phyloP scores from a whole-genome alignment of 495 filamentous ascomycete species.

The Aspergillus haitiensis region DNA sequence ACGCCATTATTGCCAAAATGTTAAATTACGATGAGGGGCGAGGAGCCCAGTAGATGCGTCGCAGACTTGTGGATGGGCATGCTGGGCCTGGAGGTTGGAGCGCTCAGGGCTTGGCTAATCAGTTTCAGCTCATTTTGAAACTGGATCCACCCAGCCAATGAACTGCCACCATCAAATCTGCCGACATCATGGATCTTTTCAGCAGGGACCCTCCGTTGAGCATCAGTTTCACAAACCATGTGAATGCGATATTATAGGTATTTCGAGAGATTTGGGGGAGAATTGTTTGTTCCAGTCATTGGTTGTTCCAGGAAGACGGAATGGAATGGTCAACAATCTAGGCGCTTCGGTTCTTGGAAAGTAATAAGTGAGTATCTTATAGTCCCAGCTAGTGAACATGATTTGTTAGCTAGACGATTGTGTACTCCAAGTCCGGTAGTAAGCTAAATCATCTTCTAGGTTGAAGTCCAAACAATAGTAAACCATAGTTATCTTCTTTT shows the following conservation, averaged over 20 bases:
- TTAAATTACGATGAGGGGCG: constrained; percentile 19
- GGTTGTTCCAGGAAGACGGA: background rate
- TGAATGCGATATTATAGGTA: background rate
- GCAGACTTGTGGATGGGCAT: background rate
- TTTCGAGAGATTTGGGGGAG: background rate
- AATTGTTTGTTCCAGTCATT: background rate
- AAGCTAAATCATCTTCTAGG: too few species aligned
- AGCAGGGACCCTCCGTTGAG: background rate
- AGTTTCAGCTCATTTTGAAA: constrained; percentile 31
- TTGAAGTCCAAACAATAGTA: too few species aligned
- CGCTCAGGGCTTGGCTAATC: constrained; percentile 7
- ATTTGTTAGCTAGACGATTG: background rate
- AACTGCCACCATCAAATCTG: constrained; percentile 10
- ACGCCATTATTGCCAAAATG: constrained; percentile 25
- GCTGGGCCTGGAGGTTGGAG: background rate
- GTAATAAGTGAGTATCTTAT: background rate
- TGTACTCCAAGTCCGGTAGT: too few species aligned
- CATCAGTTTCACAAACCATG: background rate
- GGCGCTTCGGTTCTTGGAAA: background rate
- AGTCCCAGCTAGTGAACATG: background rate
- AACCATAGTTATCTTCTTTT: too few species aligned
- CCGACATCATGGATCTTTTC: constrained; percentile 1
- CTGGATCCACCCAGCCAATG: constrained; percentile 17
- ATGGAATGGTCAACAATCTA: background rate
- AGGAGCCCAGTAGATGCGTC: constrained; percentile 9